Evolutionary conservation across 495 filamentous ascomycete species (phyloP).

Genomic region (Zalerion maritima): DNA sequence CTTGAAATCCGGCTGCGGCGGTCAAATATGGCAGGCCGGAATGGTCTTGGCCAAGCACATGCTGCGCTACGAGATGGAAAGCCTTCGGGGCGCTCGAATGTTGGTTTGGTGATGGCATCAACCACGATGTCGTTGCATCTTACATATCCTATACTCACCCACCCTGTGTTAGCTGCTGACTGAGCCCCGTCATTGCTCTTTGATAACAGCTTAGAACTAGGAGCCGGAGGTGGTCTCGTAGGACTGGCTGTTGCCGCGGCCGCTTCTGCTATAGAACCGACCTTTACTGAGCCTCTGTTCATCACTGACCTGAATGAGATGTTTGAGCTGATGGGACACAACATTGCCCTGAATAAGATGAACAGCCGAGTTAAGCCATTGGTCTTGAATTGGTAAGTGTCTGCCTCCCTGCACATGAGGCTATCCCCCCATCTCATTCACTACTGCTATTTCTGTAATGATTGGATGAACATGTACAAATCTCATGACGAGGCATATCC

Average conservation of each 20-base stretch:
- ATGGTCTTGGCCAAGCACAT: conserved; percentile 76
- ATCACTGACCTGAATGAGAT: conserved; percentile 83
- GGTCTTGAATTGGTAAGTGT: conserved; percentile 63
- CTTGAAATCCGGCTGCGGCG: conserved; percentile 73
- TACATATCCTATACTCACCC: neutral
- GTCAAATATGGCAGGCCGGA: conserved; percentile 87
- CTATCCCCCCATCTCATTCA: conserved; percentile 2
- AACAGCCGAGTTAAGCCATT: conserved; percentile 41
- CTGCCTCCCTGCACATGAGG: conserved; percentile 4
- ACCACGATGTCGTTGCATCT: conserved; percentile 7
- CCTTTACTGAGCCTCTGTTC: conserved; percentile 36
- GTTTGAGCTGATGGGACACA: conserved; percentile 66
- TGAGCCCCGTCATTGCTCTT: conserved; percentile 3
- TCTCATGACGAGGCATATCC: no score
- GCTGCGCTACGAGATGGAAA: conserved; percentile 47
- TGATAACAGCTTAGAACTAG: conserved; percentile 67
- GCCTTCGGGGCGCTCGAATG: conserved; percentile 55
- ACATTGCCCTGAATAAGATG: conserved; percentile 65
- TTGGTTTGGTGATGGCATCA: conserved; percentile 30
- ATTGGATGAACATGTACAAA: no score
- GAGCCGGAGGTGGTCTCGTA: conserved; percentile 82
- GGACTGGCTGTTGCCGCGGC: conserved; percentile 57
- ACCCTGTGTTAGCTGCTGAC: conserved; percentile 4
- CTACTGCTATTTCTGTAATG: no score
- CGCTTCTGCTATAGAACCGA: conserved; percentile 41